Percentiles rank a stretch among this genome's conserved stretches.
Conservation (phyloP, 306 rosid species). For the Quillaja saponaria region DNA sequence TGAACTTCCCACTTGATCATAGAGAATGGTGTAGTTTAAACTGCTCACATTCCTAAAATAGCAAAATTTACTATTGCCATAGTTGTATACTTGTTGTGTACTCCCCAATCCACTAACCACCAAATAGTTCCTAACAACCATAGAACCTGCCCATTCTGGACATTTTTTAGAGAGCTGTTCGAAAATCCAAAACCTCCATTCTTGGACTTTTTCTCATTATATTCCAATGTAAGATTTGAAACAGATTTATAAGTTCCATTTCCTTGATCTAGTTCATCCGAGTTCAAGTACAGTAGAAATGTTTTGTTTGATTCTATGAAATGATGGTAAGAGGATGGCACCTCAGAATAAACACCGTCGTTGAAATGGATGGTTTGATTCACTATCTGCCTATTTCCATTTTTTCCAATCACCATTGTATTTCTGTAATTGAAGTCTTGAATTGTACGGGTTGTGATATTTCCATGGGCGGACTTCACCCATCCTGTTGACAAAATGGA, state of each 20-base stretch:
- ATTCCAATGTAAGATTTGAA: conserved; percentile 60
- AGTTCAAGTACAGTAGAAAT: conserved; percentile 49
- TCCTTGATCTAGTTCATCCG: conserved; percentile 36
- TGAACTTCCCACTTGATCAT: conserved; percentile 47
- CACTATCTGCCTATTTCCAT: conserved; percentile 60
- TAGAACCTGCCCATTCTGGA: conserved; percentile 64
- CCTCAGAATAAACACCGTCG: conserved; percentile 36
- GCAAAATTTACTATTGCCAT: conserved; percentile 43
- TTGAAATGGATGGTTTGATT: conserved; percentile 57
- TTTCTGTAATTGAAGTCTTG: conserved; percentile 60
- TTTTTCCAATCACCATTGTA: conserved; percentile 49
- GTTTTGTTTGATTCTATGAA: conserved; percentile 39
- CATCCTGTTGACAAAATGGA: conserved; percentile 63
- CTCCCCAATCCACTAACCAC: conserved; percentile 61
- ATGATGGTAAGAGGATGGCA: conserved; percentile 32
- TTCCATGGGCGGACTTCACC: conserved; percentile 76
- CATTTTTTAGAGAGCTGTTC: conserved; percentile 56
- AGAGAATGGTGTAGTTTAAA: conserved; percentile 69
- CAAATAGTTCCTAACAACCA: conserved; percentile 52
- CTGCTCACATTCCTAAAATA: conserved; percentile 74
- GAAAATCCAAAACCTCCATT: conserved; percentile 32
- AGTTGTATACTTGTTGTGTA: conserved; percentile 69
- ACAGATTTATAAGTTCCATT: conserved; percentile 31
- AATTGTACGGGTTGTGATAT: conserved; percentile 51
- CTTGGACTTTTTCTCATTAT: conserved; percentile 41